Evolutionary conservation across 2,329 filamentous ascomycete genomes (phyloP), one percentile per base, ranked within the genome.

Genomic region (Penicillium sp.): DNA sequence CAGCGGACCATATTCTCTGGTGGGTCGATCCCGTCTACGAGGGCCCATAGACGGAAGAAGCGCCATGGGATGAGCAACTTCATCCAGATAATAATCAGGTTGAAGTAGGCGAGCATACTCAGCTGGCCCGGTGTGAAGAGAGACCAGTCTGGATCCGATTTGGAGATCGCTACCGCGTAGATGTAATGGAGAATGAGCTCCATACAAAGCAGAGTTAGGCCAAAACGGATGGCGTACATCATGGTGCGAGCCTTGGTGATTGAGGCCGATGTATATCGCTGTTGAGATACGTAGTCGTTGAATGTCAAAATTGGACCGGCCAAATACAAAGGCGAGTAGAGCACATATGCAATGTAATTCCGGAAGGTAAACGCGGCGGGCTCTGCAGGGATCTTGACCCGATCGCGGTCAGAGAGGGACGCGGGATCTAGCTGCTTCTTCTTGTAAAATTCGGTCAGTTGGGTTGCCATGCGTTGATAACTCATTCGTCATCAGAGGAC

Each of bases 1-100:
- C 95, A 99, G 63, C 94, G 89, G 51, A 97, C 84, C 91, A 99
- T 97, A 76, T 99, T 99, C 76, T 99, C 94, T 0, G 94, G 93
- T 0, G 94, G 91, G 68, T 99, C 94, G 63, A 99, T 85, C 57
- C 90, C 90, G 70, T 99, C 94, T 14, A 92, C 70, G 4, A 99
- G 82, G 0, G 90, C 82, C 94, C 94, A 99, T n/a, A 99, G 84
- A 4, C 95, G 89, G 83, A 97, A 97, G 72, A 97, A 88, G n/a
- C 94, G 89, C 92, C 93, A 99, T 0, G 94, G 94, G 7, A 99
- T 84, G 4, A 99, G 85, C 1, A 99, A 85, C 72, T 99, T 99
- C 43, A 99, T 82, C 95, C 95, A 99, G 72, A 99, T 95, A 69
- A 97, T 85, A 76, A 96, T 90, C 11, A 99, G 85, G 74, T 97